Conservation (phyloP, 2,329 filamentous ascomycete species). For the Cytospora piceae region DNA sequence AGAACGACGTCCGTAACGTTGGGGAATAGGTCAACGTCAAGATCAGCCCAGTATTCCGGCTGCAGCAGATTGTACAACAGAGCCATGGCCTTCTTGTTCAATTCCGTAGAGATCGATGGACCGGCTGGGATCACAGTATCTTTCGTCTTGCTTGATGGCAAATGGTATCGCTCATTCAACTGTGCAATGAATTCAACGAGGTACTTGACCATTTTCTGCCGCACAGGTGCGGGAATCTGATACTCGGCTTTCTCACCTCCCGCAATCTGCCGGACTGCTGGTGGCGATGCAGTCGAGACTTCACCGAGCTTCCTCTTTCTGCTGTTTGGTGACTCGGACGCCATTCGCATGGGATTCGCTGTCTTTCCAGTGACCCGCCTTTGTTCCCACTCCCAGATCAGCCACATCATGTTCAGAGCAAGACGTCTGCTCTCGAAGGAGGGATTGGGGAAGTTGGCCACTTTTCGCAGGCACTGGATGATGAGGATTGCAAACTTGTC, state of each 20-base stretch:
- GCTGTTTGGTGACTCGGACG: constrained; percentile 70
- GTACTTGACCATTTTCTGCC: constrained; percentile 88
- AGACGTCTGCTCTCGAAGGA: constrained; percentile 92
- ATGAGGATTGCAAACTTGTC: constrained; percentile 91
- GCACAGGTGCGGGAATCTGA: constrained; percentile 66
- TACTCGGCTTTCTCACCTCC: constrained; percentile 65
- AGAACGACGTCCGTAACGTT: constrained; percentile 88
- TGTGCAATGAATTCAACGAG: constrained; percentile 94
- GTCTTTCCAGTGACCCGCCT: constrained; percentile 69
- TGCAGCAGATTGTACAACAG: constrained; percentile 85
- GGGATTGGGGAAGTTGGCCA: constrained; percentile 79
- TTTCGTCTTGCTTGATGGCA: constrained; percentile 70
- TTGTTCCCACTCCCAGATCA: constrained; percentile 94
- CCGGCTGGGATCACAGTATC: constrained; percentile 53
- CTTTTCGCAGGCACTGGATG: constrained; percentile 85
- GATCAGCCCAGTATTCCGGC: constrained; percentile 85
- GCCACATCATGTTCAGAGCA: constrained; percentile 84
- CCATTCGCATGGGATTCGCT: constrained; percentile 42
- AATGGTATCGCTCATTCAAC: constrained; percentile 80
- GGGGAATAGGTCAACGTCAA: constrained; percentile 88
- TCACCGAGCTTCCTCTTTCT: constrained; percentile 78
- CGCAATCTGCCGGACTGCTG: constrained; percentile 51
- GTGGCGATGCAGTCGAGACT: constrained; percentile 56
- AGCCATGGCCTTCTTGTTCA: constrained; percentile 82
- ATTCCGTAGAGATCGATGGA: constrained; percentile 67